Conservation (phyloP, 1,284 basidiomycete species). For the Erythrobasidium hasegawianum region DNA sequence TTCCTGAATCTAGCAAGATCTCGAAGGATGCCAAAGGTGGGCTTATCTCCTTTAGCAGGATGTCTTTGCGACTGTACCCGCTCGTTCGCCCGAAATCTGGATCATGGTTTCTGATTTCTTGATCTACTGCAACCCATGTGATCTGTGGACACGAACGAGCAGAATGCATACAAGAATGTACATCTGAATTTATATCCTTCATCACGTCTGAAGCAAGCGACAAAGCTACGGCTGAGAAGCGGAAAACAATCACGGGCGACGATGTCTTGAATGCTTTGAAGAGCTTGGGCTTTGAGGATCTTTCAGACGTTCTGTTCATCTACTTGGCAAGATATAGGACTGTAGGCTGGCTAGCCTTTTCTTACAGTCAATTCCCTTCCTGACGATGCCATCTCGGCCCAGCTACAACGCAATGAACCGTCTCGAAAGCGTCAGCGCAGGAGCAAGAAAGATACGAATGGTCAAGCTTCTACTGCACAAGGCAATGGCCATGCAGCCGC, state of each 20-base stretch:
- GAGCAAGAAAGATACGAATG: slow-evolving; percentile 5
- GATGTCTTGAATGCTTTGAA: slow-evolving; percentile 78
- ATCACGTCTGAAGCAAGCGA: slow-evolving; percentile 51
- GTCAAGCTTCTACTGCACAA: not conserved
- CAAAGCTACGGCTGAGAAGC: slow-evolving; percentile 50
- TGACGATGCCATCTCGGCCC: not conserved
- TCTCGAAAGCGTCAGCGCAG: slow-evolving; percentile 27
- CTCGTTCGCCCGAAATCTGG: too few species aligned
- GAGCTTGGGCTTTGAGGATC: slow-evolving; percentile 90
- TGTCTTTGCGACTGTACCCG: not conserved
- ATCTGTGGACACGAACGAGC: slow-evolving; percentile 35
- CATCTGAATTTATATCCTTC: slow-evolving; percentile 51
- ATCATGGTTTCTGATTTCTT: not conserved
- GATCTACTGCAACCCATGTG: slow-evolving; percentile 13
- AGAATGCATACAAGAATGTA: slow-evolving; percentile 51
- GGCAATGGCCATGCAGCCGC: not conserved
- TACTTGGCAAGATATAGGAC: slow-evolving; percentile 78
- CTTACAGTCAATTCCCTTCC: not conserved
- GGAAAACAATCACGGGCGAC: slow-evolving; percentile 80
- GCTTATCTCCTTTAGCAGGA: not conserved
- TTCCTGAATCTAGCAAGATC: slow-evolving; percentile 43
- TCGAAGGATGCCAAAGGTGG: slow-evolving; percentile 38
- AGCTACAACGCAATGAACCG: slow-evolving; percentile 34
- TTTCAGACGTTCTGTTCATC: slow-evolving; percentile 81
- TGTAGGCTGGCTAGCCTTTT: not conserved